Percentiles rank a stretch among this genome's conserved stretches.
Conservation (phyloP, 2,329 filamentous ascomycete species). For the Amauroascus verrucosus region DNA sequence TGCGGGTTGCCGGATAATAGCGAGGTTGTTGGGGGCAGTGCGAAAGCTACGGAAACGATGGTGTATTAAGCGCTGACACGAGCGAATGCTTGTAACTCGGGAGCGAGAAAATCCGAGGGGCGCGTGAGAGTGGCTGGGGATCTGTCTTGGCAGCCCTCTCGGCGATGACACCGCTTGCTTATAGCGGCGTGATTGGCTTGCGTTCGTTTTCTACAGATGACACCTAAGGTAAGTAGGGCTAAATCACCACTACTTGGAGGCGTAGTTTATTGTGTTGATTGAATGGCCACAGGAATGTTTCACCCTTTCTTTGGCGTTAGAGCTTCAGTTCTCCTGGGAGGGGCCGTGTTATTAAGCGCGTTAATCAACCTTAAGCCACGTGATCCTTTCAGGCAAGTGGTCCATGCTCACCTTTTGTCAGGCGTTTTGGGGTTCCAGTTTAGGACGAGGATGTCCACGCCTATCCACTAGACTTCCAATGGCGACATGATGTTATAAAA, state of each 20-base stretch:
- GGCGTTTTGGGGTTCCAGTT: too few species aligned
- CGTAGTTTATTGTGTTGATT: too few species aligned
- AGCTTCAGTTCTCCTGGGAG: too few species aligned
- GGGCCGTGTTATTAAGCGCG: too few species aligned
- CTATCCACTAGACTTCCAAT: too few species aligned
- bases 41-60: background rate
- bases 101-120: slow-evolving; percentile 11
- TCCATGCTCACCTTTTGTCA: too few species aligned
- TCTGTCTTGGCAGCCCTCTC: background rate
- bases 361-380: too few species aligned
- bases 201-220: background rate
- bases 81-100: slow-evolving; percentile 3
- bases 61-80: slow-evolving; percentile 6
- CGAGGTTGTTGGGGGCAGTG: background rate
- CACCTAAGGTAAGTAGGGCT: background rate
- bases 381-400: too few species aligned
- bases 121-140: slow-evolving; percentile 4
- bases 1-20: background rate
- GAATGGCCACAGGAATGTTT: too few species aligned
- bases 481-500: background rate
- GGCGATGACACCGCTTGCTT: background rate
- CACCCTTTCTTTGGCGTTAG: too few species aligned
- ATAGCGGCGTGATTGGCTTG: background rate
- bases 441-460: too few species aligned
- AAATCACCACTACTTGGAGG: too few species aligned